Conservation (phyloP, 2,329 filamentous ascomycete species). For the Pseudocercospora cruenta region DNA sequence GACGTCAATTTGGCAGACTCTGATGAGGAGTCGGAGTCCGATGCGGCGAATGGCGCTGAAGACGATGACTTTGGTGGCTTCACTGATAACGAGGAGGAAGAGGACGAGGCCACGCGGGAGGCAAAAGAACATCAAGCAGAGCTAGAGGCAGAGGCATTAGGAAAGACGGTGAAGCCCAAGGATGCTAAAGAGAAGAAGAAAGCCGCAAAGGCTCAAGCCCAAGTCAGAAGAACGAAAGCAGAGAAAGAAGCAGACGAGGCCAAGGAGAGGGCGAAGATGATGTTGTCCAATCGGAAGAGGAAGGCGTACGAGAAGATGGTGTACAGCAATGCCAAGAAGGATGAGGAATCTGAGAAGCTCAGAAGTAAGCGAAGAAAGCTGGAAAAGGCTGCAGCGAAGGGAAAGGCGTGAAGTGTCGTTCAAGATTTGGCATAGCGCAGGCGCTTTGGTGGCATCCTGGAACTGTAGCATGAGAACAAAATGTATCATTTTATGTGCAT, state of each 20-base stretch:
- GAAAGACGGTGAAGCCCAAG: slow-evolving; percentile 55
- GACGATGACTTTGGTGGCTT: slow-evolving; percentile 50
- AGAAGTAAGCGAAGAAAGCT: slow-evolving; percentile 87
- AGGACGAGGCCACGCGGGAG: slow-evolving; percentile 63
- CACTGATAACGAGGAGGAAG: slow-evolving; percentile 55
- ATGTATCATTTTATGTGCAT: not conserved
- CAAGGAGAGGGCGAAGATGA: slow-evolving; percentile 90
- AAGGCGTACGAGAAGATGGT: slow-evolving; percentile 98
- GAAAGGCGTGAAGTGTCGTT: not conserved
- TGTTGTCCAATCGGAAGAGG: slow-evolving; percentile 97
- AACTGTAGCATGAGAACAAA: not conserved
- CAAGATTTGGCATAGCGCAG: not conserved
- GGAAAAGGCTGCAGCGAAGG: slow-evolving; percentile 53
- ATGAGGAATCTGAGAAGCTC: slow-evolving; percentile 84
- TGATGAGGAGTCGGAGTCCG: slow-evolving; percentile 51
- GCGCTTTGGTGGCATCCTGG: not conserved
- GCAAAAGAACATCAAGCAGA: slow-evolving; percentile 80
- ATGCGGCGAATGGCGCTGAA: slow-evolving; percentile 52
- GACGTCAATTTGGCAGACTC: slow-evolving; percentile 47
- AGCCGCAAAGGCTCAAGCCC: slow-evolving; percentile 66
- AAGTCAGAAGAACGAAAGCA: slow-evolving; percentile 69
- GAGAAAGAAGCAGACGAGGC: slow-evolving; percentile 77
- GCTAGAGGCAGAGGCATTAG: slow-evolving; percentile 87
- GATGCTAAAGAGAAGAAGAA: slow-evolving; percentile 61
- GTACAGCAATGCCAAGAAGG: slow-evolving; percentile 92